phyloP scores from a whole-genome alignment of 768 basidiomycete species.

The Brasilioporus rufonigricans region DNA sequence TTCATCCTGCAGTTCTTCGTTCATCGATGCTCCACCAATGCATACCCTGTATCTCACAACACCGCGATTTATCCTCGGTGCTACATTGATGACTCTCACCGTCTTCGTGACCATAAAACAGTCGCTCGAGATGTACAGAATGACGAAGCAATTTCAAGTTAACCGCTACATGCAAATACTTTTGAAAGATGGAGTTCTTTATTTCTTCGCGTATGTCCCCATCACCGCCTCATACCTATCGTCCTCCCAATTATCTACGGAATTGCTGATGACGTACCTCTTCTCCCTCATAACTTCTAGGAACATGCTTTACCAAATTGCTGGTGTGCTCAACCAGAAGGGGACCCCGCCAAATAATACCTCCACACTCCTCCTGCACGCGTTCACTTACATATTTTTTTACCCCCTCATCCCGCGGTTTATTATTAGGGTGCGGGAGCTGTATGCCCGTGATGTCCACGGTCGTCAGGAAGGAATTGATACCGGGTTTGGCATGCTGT shows the following conservation, averaged over 20 bases:
- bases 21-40: not conserved
- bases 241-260: not conserved
- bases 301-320: not conserved
- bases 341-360: not conserved
- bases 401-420: constrained; percentile 2
- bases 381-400: not conserved
- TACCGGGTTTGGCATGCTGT: not conserved
- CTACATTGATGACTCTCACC: not conserved
- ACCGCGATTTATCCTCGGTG: not conserved
- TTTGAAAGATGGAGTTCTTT: not conserved
- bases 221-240: not conserved
- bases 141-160: not conserved
- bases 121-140: not conserved
- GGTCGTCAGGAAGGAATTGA: not conserved
- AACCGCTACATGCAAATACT: not conserved
- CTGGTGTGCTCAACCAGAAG: not conserved
- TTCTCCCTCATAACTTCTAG: not conserved
- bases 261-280: too few relatives aligned
- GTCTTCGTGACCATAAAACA: not conserved
- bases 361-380: not conserved
- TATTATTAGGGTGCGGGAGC: constrained; percentile 2
- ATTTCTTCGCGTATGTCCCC: not conserved
- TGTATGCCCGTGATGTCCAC: not conserved
- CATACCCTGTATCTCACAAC: not conserved
- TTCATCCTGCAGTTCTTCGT: not conserved